Evolutionary conservation across 78 protist species (phyloP).

Genomic region (Emiliania huxleyi): DNA sequence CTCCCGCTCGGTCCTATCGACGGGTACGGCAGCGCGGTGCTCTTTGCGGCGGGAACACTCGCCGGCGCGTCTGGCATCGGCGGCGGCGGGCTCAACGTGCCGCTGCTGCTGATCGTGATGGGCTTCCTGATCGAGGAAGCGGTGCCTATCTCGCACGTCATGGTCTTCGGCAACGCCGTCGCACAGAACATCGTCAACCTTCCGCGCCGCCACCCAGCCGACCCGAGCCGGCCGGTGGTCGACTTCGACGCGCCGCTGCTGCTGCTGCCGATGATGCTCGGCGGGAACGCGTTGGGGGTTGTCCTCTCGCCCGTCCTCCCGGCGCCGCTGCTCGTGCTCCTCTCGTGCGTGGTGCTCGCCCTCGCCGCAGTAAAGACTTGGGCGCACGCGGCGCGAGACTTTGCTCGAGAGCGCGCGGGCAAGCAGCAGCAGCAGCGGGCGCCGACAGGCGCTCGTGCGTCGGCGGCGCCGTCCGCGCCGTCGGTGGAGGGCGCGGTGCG

Average conservation of each 20-base stretch:
- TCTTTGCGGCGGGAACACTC: not conserved
- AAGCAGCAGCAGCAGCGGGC: too few species aligned
- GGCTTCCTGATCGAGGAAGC: not conserved
- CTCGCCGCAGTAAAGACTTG: not conserved
- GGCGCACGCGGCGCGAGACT: not conserved
- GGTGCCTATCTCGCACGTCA: not conserved
- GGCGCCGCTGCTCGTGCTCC: not conserved
- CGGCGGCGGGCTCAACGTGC: slow-evolving; percentile 15
- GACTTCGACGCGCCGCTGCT: not conserved
- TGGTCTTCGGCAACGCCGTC: not conserved
- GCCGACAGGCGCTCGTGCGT: too few species aligned
- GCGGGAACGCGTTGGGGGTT: not conserved
- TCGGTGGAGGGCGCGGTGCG: too few species aligned
- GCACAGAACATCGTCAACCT: not conserved
- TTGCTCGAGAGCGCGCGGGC: not conserved
- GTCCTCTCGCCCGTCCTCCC: not conserved
- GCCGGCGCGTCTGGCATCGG: not conserved
- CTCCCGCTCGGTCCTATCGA: not conserved
- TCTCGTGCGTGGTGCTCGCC: not conserved
- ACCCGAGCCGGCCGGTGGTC: not conserved
- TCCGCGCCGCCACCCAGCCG: not conserved
- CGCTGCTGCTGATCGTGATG: not conserved
- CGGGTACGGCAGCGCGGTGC: not conserved
- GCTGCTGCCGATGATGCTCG: not conserved
- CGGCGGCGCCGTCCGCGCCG: too few species aligned